Percentiles rank a stretch among this genome's conserved stretches.
Evolutionary conservation across 352 stramenopile genomes (phyloP).

Genomic region (Phytophthora nicotianae): DNA sequence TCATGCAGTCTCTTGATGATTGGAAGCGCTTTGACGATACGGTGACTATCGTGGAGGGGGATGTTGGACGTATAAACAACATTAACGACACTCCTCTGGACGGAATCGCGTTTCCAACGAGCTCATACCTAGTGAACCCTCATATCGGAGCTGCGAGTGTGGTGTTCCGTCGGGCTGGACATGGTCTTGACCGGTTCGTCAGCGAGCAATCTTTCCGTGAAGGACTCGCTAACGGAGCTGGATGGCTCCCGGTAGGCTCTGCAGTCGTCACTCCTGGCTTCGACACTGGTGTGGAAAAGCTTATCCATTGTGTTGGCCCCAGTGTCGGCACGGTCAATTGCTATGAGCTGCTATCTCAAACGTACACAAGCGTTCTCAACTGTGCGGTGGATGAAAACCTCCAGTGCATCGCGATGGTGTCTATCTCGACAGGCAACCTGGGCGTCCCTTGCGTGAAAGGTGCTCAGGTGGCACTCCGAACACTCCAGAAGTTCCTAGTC

Average conservation of each 20-base stretch:
- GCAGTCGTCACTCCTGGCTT: not conserved
- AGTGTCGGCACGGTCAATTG: not conserved
- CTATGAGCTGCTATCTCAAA: not conserved
- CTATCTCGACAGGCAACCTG: too few relatives aligned
- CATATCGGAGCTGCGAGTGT: not conserved
- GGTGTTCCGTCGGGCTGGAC: not conserved
- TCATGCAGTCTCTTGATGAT: not conserved
- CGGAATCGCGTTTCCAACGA: not conserved
- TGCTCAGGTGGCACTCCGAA: too few relatives aligned
- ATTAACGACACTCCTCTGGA: not conserved
- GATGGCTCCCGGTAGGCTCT: not conserved
- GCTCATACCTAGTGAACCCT: not conserved
- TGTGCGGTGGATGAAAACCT: not conserved
- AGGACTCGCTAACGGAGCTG: not conserved
- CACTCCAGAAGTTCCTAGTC: too few relatives aligned
- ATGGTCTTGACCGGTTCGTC: not conserved
- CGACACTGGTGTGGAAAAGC: not conserved
- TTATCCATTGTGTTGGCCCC: not conserved
- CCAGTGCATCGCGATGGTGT: not conserved
- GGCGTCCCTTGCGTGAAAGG: too few relatives aligned
- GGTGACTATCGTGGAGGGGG: not conserved
- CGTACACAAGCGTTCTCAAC: not conserved
- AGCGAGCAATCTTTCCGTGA: not conserved
- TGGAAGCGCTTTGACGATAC: not conserved
- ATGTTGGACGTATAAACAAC: not conserved